phyloP scores from a whole-genome alignment of 805 yeast genomes.

The Blastobotrys terrestris region DNA sequence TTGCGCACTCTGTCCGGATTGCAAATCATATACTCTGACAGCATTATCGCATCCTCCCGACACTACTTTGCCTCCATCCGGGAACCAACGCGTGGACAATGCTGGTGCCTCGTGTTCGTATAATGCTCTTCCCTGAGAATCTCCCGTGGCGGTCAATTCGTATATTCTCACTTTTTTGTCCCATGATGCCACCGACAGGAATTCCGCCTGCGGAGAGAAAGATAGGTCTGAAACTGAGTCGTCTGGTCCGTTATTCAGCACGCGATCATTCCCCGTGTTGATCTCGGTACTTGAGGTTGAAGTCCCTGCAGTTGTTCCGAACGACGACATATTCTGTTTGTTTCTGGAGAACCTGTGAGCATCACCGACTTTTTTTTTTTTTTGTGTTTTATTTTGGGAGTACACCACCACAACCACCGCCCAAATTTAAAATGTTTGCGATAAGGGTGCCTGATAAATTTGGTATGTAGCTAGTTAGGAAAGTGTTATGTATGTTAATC shows the following conservation, averaged over 20 bases:
- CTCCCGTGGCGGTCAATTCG: constrained; percentile 71
- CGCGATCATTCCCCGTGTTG: constrained; percentile 17
- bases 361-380: not conserved
- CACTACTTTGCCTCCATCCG: constrained; percentile 80
- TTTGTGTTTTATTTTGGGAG: not conserved
- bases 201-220: constrained; percentile 82
- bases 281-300: constrained; percentile 6
- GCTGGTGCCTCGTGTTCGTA: constrained; percentile 90
- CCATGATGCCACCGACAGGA: constrained; percentile 83
- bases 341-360: not conserved
- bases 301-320: not conserved
- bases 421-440: too few relatives aligned
- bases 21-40: constrained; percentile 75
- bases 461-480: too few relatives aligned
- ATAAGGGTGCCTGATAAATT: too few relatives aligned
- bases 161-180: constrained; percentile 91
- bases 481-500: too few relatives aligned
- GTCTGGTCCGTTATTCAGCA: constrained; percentile 73
- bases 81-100: constrained; percentile 71
- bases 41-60: constrained; percentile 90
- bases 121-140: constrained; percentile 80
- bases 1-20: constrained; percentile 74
- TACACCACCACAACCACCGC: too few relatives aligned
- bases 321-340: not conserved
- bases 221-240: constrained; percentile 80